Evolutionary conservation across 148 eudicot genomes (phyloP).

Genomic region (Cornus controversa): DNA sequence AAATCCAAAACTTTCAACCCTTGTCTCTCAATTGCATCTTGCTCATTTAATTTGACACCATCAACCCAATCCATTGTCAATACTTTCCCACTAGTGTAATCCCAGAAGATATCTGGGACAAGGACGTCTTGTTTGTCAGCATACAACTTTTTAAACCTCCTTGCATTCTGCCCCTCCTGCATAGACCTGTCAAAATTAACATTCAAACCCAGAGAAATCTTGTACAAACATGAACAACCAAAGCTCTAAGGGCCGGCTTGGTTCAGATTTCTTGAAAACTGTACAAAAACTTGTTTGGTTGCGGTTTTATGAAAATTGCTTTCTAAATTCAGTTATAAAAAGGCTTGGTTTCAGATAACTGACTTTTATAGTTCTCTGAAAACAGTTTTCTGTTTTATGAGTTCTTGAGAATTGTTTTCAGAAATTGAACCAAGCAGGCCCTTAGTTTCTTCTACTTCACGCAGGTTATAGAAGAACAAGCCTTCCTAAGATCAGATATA

Average conservation of each 20-base stretch:
- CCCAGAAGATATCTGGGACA: conserved; percentile 99
- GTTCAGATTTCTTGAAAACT: no score
- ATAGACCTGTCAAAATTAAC: conserved; percentile 82
- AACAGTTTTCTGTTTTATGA: no score
- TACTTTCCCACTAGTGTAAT: conserved; percentile 90
- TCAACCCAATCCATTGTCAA: conserved; percentile 98
- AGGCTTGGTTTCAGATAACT: no score
- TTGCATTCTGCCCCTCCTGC: conserved; percentile 99
- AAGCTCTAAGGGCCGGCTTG: no score
- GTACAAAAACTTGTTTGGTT: no score
- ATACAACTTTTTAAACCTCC: conserved; percentile 95
- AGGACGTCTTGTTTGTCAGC: conserved; percentile 95
- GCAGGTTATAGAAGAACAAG: background rate
- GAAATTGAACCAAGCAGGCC: background rate
- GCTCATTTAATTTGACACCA: conserved; percentile 90
- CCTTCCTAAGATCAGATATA: background rate
- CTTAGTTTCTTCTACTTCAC: conserved; percentile 2
- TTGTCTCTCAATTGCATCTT: conserved; percentile 84
- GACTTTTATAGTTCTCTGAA: no score
- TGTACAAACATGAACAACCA: background rate
- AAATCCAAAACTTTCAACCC: conserved; percentile 93
- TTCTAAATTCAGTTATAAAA: no score
- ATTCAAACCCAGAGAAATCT: conserved; percentile 52
- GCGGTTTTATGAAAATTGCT: no score
- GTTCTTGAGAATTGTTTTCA: no score